phyloP scores from a whole-genome alignment of 106 monocot genomes.

The Phalaenopsis aphrodite region DNA sequence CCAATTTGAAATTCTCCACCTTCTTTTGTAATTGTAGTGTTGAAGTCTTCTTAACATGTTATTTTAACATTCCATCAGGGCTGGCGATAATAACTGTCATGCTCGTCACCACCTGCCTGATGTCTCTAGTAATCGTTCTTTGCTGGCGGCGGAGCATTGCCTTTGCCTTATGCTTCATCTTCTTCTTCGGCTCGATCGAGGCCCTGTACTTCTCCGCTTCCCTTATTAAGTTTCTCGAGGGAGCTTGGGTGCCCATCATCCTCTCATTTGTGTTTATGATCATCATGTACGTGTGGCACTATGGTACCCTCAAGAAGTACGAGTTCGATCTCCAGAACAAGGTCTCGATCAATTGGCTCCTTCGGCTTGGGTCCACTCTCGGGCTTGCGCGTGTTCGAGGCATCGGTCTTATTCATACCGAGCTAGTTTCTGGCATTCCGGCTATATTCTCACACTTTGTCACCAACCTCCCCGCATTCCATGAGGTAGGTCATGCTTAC shows the following conservation, averaged over 20 bases:
- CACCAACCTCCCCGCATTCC: slow-evolving; percentile 93
- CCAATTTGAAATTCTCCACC: too few relatives aligned
- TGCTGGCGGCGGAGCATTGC: slow-evolving; percentile 77
- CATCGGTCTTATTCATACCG: slow-evolving; percentile 90
- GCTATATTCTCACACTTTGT: slow-evolving; percentile 96
- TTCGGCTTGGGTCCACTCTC: slow-evolving; percentile 70
- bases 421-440: slow-evolving; percentile 88
- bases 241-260: slow-evolving; percentile 90
- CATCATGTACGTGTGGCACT: slow-evolving; percentile 90
- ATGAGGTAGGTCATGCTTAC: slow-evolving; percentile 43
- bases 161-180: slow-evolving; percentile 58
- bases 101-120: slow-evolving; percentile 96
- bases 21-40: too few relatives aligned
- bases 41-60: too few relatives aligned
- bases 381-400: slow-evolving; percentile 91
- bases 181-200: slow-evolving; percentile 91
- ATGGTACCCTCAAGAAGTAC: slow-evolving; percentile 88
- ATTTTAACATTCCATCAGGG: slow-evolving; percentile 24
- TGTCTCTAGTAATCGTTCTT: slow-evolving; percentile 87
- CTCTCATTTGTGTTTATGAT: slow-evolving; percentile 74
- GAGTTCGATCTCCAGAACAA: slow-evolving; percentile 95
- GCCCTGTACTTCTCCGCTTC: slow-evolving; percentile 90
- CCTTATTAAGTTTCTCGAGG: slow-evolving; percentile 87
- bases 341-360: slow-evolving; percentile 95
- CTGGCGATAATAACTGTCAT: slow-evolving; percentile 92